Percentiles rank a stretch among this genome's conserved stretches.
These are phyloP conservation scores for Podospora sp. DNA, from an alignment of 495 filamentous ascomycete species.

Conservation along the genomic window DNA sequence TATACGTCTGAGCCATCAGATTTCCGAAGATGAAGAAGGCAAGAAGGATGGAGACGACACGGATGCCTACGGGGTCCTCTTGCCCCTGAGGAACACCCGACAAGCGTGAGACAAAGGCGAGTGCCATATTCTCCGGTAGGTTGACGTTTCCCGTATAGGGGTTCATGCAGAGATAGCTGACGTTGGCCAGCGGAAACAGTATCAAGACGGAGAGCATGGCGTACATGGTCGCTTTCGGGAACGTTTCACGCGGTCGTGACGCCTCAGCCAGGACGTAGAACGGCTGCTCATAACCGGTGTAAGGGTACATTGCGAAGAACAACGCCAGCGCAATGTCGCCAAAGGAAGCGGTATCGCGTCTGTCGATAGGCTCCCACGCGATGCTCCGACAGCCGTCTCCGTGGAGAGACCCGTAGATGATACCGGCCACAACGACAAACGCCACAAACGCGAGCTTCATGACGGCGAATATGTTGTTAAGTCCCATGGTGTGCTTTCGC, in stretches of 20 bases:
- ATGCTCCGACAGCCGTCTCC: constrained; percentile 15
- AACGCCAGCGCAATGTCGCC: constrained; percentile 20
- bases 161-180: constrained; percentile 3
- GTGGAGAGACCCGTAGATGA: constrained; percentile 15
- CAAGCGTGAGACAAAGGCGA: neutral
- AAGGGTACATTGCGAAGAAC: constrained; percentile 23
- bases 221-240: constrained; percentile 3
- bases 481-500: neutral
- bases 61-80: neutral
- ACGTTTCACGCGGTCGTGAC: neutral
- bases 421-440: constrained; percentile 45
- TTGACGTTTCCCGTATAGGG: neutral
- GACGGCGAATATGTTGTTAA: constrained; percentile 8
- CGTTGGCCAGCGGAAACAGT: constrained; percentile 9
- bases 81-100: neutral
- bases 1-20: constrained; percentile 50
- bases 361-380: neutral
- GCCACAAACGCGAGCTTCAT: neutral
- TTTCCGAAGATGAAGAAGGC: constrained; percentile 20
- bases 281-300: constrained; percentile 24
- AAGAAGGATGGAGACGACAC: neutral
- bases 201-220: neutral
- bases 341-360: neutral
- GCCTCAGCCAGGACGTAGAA: constrained; percentile 21
- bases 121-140: neutral